Conservation (phyloP, 2,329 filamentous ascomycete species). For the Ilyonectria robusta region DNA sequence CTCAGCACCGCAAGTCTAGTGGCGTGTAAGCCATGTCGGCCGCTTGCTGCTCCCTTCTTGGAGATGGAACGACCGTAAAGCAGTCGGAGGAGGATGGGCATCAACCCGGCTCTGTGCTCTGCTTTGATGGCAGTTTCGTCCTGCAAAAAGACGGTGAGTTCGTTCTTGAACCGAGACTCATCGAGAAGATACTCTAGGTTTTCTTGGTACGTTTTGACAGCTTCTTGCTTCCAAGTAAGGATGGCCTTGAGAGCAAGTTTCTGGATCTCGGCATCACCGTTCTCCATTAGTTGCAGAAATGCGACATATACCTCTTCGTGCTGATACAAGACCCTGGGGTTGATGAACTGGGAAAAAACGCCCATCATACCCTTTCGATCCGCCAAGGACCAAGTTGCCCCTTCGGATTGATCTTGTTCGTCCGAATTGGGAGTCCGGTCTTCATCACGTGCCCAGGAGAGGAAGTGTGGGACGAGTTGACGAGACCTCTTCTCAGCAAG, state of each 20-base stretch:
- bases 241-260: constrained; percentile 87
- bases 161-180: constrained; percentile 92
- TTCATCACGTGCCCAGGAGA: constrained; percentile 80
- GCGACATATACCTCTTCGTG: constrained; percentile 82
- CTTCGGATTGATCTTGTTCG: constrained; percentile 52
- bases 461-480: constrained; percentile 85
- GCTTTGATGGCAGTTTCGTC: constrained; percentile 80
- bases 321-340: constrained; percentile 87
- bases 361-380: constrained; percentile 88
- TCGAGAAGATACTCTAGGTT: constrained; percentile 90
- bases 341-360: constrained; percentile 87
- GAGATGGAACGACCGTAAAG: constrained; percentile 92
- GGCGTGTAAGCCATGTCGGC: constrained; percentile 84
- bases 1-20: constrained; percentile 86
- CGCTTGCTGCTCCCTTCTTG: constrained; percentile 81
- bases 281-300: constrained; percentile 82
- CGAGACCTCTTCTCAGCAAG: constrained; percentile 91
- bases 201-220: constrained; percentile 84
- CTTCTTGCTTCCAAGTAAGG: constrained; percentile 88
- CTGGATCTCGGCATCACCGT: constrained; percentile 93
- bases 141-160: constrained; percentile 90
- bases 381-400: constrained; percentile 75
- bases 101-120: constrained; percentile 79
- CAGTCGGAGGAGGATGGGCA: constrained; percentile 89
- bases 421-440: constrained; percentile 56